phyloP scores from a whole-genome alignment of 192 early-diverging fungal species.

The Jimgerdemannia flammicorona region DNA sequence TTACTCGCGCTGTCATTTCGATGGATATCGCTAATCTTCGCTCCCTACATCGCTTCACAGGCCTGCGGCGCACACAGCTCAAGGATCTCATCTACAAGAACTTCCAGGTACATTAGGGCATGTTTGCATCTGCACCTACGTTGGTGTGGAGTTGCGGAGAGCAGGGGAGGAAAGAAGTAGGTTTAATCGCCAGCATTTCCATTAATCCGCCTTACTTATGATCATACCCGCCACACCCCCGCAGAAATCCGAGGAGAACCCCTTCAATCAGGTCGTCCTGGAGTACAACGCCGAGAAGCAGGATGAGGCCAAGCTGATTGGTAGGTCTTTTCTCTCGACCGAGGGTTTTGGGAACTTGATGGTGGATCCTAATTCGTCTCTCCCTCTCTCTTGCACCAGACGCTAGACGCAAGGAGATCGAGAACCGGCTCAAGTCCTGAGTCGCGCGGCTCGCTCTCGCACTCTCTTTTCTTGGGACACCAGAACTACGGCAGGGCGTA shows the following conservation, averaged over 20 bases:
- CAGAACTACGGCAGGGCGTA: too few species aligned
- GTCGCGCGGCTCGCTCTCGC: too few species aligned
- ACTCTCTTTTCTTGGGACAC: too few species aligned
- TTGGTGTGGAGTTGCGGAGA: background rate
- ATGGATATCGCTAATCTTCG: background rate
- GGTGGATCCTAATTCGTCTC: background rate
- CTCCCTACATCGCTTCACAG: background rate
- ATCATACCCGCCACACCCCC: background rate
- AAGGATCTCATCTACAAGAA: constrained; percentile 80
- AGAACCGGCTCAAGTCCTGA: background rate
- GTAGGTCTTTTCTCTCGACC: background rate
- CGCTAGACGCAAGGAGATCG: background rate
- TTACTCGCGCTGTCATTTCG: background rate
- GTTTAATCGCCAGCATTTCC: background rate
- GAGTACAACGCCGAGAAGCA: constrained; percentile 70
- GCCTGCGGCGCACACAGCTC: constrained; percentile 70
- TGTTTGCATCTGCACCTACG: background rate
- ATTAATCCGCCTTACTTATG: background rate
- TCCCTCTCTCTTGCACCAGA: background rate
- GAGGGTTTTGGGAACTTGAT: background rate
- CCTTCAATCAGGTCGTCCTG: constrained; percentile 69
- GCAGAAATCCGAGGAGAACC: constrained; percentile 72
- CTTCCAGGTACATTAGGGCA: constrained; percentile 33
- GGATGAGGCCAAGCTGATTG: constrained; percentile 25
- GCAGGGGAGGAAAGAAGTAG: background rate